These are phyloP conservation scores for Botrytis cinerea DNA, from an alignment of 2,329 filamentous ascomycete genomes.

Conservation along the genomic window DNA sequence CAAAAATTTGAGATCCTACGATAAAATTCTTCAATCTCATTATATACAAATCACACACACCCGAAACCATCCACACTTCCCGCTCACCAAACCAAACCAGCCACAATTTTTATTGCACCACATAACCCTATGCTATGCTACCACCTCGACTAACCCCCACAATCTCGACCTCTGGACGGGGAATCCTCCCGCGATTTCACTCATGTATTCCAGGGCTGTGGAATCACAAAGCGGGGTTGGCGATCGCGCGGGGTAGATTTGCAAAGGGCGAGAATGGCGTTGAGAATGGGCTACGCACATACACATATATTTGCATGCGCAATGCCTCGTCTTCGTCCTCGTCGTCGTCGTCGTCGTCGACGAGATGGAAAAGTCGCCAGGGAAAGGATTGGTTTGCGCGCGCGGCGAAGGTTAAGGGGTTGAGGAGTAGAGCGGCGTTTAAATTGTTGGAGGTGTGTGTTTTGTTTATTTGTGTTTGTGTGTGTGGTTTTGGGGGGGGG, in stretches of 20 bases:
- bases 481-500: not conserved
- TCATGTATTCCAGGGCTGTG: not conserved
- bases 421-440: constrained; percentile 91
- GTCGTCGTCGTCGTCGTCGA: constrained; percentile 75
- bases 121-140: not conserved
- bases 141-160: not conserved
- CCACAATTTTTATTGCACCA: not conserved
- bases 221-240: not conserved
- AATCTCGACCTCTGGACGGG: not conserved
- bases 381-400: constrained; percentile 69
- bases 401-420: constrained; percentile 73
- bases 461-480: not conserved
- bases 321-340: constrained; percentile 48
- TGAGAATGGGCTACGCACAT: no score
- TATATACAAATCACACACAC: not conserved
- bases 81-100: not conserved
- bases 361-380: constrained; percentile 82
- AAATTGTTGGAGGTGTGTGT: constrained; percentile 79
- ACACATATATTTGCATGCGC: not conserved
- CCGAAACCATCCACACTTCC: not conserved
- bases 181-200: not conserved
- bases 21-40: not conserved
- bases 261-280: not conserved
- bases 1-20: not conserved
- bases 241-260: not conserved